Evolutionary conservation across 768 basidiomycete genomes (phyloP), one percentile per base, ranked within the genome.

Genomic region (Daedaleopsis sinensis): DNA sequence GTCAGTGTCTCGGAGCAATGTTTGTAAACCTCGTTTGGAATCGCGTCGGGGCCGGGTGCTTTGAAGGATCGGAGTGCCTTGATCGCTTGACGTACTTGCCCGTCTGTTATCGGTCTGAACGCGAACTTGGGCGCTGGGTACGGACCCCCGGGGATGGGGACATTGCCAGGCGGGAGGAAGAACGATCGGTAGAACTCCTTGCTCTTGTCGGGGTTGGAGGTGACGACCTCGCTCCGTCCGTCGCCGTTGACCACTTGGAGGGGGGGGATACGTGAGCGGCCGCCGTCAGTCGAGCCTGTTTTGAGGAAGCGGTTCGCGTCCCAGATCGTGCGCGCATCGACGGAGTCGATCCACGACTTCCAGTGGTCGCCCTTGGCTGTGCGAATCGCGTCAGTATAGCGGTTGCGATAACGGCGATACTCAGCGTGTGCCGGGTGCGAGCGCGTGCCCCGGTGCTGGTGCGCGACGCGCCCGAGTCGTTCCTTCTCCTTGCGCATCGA

Each of bases 1-100:
- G 73, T 52, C 1, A 77, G 61, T 0, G 66, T 39, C n/a, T 69
- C 65, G 39, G 57, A 62, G 54, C 66, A 67, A 10, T 72, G 24
- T 9, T 38, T 73, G 23, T 78, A 66, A 0, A 78, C 72, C 0
- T 66, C 54, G 58, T 82, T 81, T 0, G 72, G 66, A 13, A 74
- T 66, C 0, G 63, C 62, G 23, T 70, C 62, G 0, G 70, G 73
- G 0, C 74, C 72, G 0, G 68, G 65, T 0, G 76, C 78, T 58
- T 79, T 80, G 70, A 72, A 73, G 0, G 73, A 72, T 8, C 73
- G 68, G 1, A 80, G 73, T 7, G 58, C 3, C 0, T 53, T 48
- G 39, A 42, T 32, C 13, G 39, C 39, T 18, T 42, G 39, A 3
- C 18, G 3, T 13, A 42, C 39, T 18, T 42, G 39, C 39, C 39